These are phyloP conservation scores for Aspergillus phoenicis DNA, from an alignment of 2,329 filamentous ascomycete genomes.

Conservation along the genomic window DNA sequence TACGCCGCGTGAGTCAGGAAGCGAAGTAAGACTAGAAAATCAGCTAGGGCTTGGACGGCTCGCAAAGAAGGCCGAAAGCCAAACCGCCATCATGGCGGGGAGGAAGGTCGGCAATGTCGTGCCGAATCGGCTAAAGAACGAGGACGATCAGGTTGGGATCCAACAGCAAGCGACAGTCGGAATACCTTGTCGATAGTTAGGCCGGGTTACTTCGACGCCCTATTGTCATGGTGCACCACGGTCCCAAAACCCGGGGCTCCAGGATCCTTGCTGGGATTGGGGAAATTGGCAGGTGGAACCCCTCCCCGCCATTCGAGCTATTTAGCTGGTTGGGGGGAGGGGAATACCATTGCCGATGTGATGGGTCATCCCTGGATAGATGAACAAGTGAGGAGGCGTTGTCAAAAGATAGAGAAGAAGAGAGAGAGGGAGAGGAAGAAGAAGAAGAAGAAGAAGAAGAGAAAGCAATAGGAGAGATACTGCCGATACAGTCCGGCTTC, in stretches of 20 bases:
- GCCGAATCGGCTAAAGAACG: neutral
- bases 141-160: neutral
- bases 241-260: neutral
- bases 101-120: neutral
- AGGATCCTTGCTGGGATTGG: too few species aligned
- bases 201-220: neutral
- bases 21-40: neutral
- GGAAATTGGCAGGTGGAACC: neutral
- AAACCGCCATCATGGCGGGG: neutral
- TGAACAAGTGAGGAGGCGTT: neutral
- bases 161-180: neutral
- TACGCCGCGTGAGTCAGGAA: neutral
- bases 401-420: neutral
- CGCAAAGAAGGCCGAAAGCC: slow-evolving; percentile 1
- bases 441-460: neutral
- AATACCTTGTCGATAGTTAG: too few species aligned
- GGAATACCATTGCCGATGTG: neutral
- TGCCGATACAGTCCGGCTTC: neutral
- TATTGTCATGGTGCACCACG: neutral
- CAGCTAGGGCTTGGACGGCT: neutral
- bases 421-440: neutral
- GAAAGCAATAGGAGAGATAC: neutral
- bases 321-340: neutral
- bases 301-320: neutral
- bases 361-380: neutral